Percentiles rank a stretch among this genome's conserved stretches.
These are phyloP conservation scores for Leptographium wingfieldii DNA, from an alignment of 2,329 filamentous ascomycete genomes.

Conservation along the genomic window DNA sequence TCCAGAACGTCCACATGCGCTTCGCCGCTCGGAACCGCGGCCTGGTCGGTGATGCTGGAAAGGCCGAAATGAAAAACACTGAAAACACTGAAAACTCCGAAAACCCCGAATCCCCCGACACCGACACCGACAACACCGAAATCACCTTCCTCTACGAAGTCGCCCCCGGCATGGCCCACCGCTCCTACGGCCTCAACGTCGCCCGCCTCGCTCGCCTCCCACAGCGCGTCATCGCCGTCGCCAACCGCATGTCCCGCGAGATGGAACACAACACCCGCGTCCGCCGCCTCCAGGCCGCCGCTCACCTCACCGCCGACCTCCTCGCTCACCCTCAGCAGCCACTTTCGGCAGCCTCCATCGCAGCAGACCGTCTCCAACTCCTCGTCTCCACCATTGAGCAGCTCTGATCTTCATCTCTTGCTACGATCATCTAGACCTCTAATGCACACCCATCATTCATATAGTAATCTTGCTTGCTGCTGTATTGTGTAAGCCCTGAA, in stretches of 20 bases:
- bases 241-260: constrained; percentile 64
- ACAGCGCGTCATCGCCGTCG: constrained; percentile 61
- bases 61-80: not conserved
- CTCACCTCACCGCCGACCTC: constrained; percentile 29
- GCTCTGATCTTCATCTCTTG: constrained; percentile 23
- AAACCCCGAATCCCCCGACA: not conserved
- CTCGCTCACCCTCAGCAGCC: constrained; percentile 15
- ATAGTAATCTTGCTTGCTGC: not conserved
- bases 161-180: constrained; percentile 78
- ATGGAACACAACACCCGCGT: constrained; percentile 61
- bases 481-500: not conserved
- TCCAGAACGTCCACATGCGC: constrained; percentile 89
- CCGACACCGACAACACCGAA: constrained; percentile 43
- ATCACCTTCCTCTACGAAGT: constrained; percentile 95
- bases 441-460: not conserved
- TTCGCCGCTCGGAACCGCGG: constrained; percentile 39
- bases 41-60: too few relatives aligned
- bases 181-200: constrained; percentile 90
- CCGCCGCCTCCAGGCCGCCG: constrained; percentile 44
- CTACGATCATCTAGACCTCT: not conserved
- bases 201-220: constrained; percentile 76
- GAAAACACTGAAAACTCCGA: not conserved
- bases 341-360: constrained; percentile 1
- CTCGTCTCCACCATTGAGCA: constrained; percentile 46
- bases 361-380: constrained; percentile 34